Base-by-base conservation (phyloP, 352 stramenopile species). In the Phytophthora crassamura region DNA sequence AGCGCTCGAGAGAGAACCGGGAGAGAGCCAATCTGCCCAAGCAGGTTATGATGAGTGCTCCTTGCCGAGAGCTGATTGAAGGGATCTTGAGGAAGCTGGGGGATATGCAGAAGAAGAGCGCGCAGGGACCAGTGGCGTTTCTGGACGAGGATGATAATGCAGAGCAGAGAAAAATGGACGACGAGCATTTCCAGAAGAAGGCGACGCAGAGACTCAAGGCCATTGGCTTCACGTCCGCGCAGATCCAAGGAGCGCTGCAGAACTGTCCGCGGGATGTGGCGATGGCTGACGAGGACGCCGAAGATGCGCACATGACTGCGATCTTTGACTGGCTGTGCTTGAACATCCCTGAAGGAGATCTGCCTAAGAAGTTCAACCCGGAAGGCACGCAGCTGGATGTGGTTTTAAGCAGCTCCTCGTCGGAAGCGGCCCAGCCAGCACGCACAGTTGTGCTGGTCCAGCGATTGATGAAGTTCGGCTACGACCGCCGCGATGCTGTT, bases 351-450 rank as follows among this genome's bases (percentile, higher is more conserved):
- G 88, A 96, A 51, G 64, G 73, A 18, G 86, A 92, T 14, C 62
- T 96, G 6, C 88, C 88, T 5, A 93, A 89, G 65, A 78, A 78
- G 9, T 98, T 97, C 60, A 94, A 94, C 50, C 87, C 91, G 1
- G 72, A 89, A 46, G 91, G 91, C 16, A 97, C 92, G n/a, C 89
- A 98, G 39, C 72, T 98, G 14, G 91, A 97, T 51, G 90, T 96
- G 7, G 78, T 95, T 3, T 52, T 88, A 3, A 69, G 69, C 3
- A 42, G 45, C 10, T 58, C 56, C 15, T 58, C 62, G 5, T n/a
- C 45, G 9, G 38, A 67, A 5, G 42, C 41, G 20, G 28, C 72
- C 14, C 16, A 57, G 22, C 60, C 40, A 7, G 63, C 69, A 8
- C 64, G 74, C 12, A 72, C 70, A 1, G 45, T 69, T 6, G 75